Evolutionary conservation across 306 rosid genomes (phyloP).

Genomic region (Citrullus amarus): DNA sequence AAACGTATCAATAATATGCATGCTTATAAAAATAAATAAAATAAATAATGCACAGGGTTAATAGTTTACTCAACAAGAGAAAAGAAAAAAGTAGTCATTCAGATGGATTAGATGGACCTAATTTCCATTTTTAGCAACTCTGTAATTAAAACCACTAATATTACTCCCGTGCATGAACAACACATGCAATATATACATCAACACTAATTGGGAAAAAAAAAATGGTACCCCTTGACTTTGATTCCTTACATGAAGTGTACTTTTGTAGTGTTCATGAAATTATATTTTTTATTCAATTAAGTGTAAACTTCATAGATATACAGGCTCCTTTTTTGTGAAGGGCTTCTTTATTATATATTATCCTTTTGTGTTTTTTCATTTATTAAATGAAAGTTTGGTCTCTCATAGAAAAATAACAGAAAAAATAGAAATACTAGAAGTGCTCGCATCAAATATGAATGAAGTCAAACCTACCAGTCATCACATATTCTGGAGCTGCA

Average conservation of each 20-base stretch:
- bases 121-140: no score
- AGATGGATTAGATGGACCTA: no score
- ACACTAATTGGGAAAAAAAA: neutral
- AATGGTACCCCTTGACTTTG: neutral
- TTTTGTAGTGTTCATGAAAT: neutral
- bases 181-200: neutral
- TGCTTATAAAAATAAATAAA: no score
- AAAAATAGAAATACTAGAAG: neutral
- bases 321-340: neutral
- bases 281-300: neutral
- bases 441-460: neutral
- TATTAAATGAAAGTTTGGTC: neutral
- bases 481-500: constrained; percentile 96
- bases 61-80: no score
- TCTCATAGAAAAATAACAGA: neutral
- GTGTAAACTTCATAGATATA: neutral
- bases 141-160: no score
- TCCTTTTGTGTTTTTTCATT: neutral
- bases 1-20: no score
- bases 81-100: neutral
- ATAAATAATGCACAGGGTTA: no score
- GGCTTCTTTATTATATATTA: neutral
- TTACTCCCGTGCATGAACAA: no score
- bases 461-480: constrained; percentile 73
- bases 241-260: neutral